Percentiles rank a stretch among this genome's conserved stretches.
These are phyloP conservation scores for Hypseocharis bilobata DNA, from an alignment of 441 rosid species.

Conservation along the genomic window DNA sequence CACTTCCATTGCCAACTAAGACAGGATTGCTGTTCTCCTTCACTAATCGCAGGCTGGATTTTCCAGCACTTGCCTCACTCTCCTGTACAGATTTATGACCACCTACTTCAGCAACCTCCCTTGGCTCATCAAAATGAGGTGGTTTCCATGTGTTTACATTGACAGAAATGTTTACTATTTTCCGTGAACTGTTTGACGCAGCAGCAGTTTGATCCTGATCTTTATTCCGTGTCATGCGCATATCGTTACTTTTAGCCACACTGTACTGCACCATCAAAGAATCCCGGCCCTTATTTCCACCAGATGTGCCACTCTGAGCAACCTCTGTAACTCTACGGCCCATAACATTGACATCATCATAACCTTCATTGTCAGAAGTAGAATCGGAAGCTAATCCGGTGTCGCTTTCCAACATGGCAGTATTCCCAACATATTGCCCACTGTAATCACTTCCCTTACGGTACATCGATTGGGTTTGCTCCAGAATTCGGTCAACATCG, in stretches of 20 bases:
- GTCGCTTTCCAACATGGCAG: constrained; percentile 32
- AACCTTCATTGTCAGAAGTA: constrained; percentile 38
- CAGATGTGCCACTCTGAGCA: constrained; percentile 30
- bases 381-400: constrained; percentile 33
- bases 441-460: constrained; percentile 31
- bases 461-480: constrained; percentile 24
- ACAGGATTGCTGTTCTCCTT: constrained; percentile 32
- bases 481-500: constrained; percentile 30
- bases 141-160: constrained; percentile 45
- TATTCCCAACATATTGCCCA: constrained; percentile 30
- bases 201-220: constrained; percentile 31
- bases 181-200: constrained; percentile 33
- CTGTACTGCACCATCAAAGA: constrained; percentile 33
- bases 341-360: constrained; percentile 32
- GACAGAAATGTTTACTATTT: constrained; percentile 33
- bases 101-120: constrained; percentile 34
- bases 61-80: constrained; percentile 28
- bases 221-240: constrained; percentile 23
- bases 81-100: constrained; percentile 33
- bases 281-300: constrained; percentile 35
- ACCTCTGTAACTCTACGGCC: constrained; percentile 25
- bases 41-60: constrained; percentile 27
- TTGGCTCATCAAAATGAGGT: constrained; percentile 34
- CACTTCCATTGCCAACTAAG: constrained; percentile 48
- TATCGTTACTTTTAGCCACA: constrained; percentile 28